These are phyloP conservation scores for Coniochaeta sp. DNA, from an alignment of 2,329 filamentous ascomycete genomes.

Conservation along the genomic window DNA sequence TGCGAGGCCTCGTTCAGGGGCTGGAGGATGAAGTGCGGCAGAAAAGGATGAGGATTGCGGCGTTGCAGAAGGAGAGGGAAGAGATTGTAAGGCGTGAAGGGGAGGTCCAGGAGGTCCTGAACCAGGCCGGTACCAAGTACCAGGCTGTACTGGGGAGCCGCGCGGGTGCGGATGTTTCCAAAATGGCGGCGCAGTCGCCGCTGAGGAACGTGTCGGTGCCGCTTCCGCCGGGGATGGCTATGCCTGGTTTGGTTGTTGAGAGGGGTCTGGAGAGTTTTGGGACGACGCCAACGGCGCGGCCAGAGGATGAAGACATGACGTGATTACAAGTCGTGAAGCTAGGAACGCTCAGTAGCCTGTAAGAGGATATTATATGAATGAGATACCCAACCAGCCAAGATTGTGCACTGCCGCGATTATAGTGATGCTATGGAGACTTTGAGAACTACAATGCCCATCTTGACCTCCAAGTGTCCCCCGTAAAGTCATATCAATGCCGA, in stretches of 20 bases:
- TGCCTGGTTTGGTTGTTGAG: constrained; percentile 17
- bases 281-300: constrained; percentile 29
- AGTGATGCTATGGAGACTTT: not conserved
- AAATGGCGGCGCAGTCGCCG: constrained; percentile 19
- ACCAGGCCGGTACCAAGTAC: constrained; percentile 67
- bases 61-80: constrained; percentile 59
- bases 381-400: not conserved
- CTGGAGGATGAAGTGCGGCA: constrained; percentile 57
- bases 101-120: constrained; percentile 73
- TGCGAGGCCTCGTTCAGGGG: constrained; percentile 52
- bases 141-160: constrained; percentile 31
- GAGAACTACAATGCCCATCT: not conserved
- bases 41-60: constrained; percentile 57
- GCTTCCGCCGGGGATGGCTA: constrained; percentile 10
- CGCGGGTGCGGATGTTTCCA: constrained; percentile 9
- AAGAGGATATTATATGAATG: not conserved
- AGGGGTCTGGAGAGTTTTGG: constrained; percentile 40
- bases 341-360: not conserved
- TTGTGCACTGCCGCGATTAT: not conserved
- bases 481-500: constrained; percentile 1
- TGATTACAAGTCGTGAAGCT: not conserved
- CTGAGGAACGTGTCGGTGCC: constrained; percentile 10
- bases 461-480: not conserved
- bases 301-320: constrained; percentile 18
- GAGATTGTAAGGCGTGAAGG: constrained; percentile 62